Evolutionary conservation across 176 grass and related monocot genomes (phyloP), one percentile per base, ranked within the genome.

Genomic region (Rhynchospora pubera): DNA sequence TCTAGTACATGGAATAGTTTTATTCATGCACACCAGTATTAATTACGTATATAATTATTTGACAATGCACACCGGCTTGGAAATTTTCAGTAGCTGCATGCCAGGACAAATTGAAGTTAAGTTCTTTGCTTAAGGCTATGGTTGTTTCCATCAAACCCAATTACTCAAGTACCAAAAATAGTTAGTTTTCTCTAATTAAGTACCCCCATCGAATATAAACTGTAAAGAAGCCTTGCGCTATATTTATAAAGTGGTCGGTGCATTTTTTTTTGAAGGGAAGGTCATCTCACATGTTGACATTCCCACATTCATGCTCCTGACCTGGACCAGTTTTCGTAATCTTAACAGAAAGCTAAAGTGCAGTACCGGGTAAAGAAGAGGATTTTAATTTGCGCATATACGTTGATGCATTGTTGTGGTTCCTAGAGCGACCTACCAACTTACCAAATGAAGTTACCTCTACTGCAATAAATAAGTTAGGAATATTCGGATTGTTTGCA

Each of bases 201-300:
- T 64, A 42, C 15, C 15, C 70, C 47, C 28, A 52, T 75, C 22
- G 52, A 52, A 24, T 12, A 53, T 5, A 43, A 43, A 21, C 47
- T 53, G 52, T 11, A 55, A 76, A 45, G 34, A 76, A 76, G 2
- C 11, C 10, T 30, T 30, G 23, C 52, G 2, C 14, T 30, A 32
- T 77, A 6, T 45, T 77, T 77, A 48, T 30, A 55, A 56, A 32
- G 52, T 77, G 2, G 48, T 77, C 24, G 71, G 72, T 77, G 50
- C 22, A 56, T 77, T 77, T 53, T 77, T n/a, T 77, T 77, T 77
- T 56, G 23, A 77, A 56, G 48, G 23, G 48, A 77, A 77, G 15
- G 23, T 77, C 72, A 77, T 77, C 48, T 77, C 55, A 56, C 50
- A 77, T 77, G 72, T 77, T 56, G 72, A 77, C 72, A 77, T 77